Evolutionary conservation across 176 grass and related monocot genomes (phyloP).

Genomic region (Bromus sterilis): DNA sequence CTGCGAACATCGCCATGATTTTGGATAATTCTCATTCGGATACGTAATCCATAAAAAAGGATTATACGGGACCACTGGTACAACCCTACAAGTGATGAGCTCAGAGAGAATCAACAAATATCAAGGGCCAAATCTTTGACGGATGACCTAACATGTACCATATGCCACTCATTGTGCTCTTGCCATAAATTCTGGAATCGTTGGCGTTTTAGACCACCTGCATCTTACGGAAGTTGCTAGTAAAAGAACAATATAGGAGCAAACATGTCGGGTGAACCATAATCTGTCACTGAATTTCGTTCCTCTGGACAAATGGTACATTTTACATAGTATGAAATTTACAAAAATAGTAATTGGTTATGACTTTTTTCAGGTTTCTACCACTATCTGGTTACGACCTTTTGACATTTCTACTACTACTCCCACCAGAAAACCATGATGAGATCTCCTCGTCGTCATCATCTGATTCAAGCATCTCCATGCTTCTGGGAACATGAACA

Average conservation of each 20-base stretch:
- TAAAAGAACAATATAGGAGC: not conserved
- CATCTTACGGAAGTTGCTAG: not conserved
- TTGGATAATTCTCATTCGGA: not conserved
- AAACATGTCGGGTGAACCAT: too few relatives aligned
- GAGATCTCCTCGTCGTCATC: conserved; percentile 28
- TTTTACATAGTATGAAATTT: not conserved
- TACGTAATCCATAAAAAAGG: not conserved
- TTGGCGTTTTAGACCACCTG: too few relatives aligned
- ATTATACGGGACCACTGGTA: not conserved
- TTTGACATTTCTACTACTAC: not conserved
- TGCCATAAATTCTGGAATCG: not conserved
- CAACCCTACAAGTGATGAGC: not conserved
- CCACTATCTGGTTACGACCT: not conserved
- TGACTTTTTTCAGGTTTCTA: not conserved
- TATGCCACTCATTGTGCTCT: not conserved
- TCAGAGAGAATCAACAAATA: not conserved
- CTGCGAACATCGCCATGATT: not conserved
- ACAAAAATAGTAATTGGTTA: too few relatives aligned
- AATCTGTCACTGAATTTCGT: not conserved
- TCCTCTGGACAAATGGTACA: not conserved
- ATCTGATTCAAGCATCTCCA: conserved; percentile 34
- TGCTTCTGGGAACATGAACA: conserved; percentile 22
- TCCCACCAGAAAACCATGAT: conserved; percentile 26
- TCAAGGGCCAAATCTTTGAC: not conserved
- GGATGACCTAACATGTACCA: not conserved